phyloP scores from a whole-genome alignment of 345 rosid genomes.

The Populus ilicifolia region DNA sequence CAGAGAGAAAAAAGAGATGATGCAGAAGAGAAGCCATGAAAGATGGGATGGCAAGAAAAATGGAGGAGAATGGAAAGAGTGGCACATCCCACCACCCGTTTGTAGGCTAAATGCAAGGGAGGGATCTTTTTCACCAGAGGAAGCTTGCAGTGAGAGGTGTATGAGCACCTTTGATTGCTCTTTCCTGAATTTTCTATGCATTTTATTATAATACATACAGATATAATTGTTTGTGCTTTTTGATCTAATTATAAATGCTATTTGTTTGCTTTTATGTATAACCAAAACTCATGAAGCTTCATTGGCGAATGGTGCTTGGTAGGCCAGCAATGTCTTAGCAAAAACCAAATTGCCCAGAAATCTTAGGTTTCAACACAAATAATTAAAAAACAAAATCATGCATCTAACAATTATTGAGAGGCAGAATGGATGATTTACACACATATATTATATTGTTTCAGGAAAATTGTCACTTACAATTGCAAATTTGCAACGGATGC shows the following conservation, averaged over 20 bases:
- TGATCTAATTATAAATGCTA: background rate
- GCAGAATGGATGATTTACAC: no score
- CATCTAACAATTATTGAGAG: no score
- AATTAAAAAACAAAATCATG: no score
- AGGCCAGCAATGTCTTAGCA: background rate
- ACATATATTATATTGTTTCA: no score
- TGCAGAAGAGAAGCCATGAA: conserved; percentile 35
- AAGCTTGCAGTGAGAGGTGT: conserved; percentile 1
- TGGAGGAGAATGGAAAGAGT: background rate
- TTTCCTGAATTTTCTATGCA: background rate
- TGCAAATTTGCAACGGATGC: no score
- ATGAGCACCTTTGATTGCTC: background rate
- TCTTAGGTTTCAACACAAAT: no score
- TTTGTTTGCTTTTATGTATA: background rate
- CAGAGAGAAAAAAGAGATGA: conserved; percentile 21
- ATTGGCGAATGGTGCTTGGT: background rate
- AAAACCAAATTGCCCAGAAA: no score
- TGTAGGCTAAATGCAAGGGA: conserved; percentile 7
- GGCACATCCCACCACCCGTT: background rate
- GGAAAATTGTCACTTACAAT: no score
- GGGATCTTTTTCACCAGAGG: conserved; percentile 3
- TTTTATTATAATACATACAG: background rate
- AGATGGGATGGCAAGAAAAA: background rate
- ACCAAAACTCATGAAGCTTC: background rate
- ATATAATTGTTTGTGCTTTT: background rate